These are phyloP conservation scores for Aspergillus quadricinctus DNA, from an alignment of 2,329 filamentous ascomycete genomes.

Conservation along the genomic window DNA sequence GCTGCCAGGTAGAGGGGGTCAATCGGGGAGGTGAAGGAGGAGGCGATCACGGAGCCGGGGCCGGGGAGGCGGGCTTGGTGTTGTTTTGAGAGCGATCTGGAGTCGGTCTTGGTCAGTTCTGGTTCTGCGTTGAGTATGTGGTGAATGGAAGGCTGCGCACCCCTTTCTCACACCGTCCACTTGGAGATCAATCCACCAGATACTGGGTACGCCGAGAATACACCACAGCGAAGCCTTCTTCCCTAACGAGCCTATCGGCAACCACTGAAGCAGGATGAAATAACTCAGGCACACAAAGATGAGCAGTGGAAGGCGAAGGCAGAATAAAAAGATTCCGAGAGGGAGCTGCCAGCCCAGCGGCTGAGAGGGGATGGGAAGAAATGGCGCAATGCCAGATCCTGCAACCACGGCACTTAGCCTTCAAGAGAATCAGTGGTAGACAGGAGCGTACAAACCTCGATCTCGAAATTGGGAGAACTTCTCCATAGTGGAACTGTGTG, in stretches of 20 bases:
- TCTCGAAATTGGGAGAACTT: constrained; percentile 93
- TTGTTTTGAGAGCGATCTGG: constrained; percentile 65
- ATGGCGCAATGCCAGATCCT: constrained; percentile 96
- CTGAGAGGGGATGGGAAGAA: constrained; percentile 73
- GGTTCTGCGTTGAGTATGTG: neutral
- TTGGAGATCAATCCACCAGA: constrained; percentile 99
- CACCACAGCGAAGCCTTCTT: constrained; percentile 87
- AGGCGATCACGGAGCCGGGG: constrained; percentile 76
- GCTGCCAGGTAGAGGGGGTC: constrained; percentile 91
- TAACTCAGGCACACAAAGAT: constrained; percentile 64
- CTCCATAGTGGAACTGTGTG: constrained; percentile 61
- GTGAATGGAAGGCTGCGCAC: constrained; percentile 38
- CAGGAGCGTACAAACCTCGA: constrained; percentile 56
- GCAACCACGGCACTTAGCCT: constrained; percentile 4
- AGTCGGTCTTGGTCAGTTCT: neutral
- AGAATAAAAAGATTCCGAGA: constrained; percentile 68
- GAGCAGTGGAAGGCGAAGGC: constrained; percentile 75
- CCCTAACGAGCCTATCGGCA: constrained; percentile 64
- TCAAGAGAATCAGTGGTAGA: neutral
- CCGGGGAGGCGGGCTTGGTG: constrained; percentile 70
- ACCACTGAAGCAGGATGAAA: constrained; percentile 76
- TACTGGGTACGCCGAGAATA: constrained; percentile 79
- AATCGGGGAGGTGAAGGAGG: constrained; percentile 86
- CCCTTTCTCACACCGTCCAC: constrained; percentile 95
- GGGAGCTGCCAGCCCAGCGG: constrained; percentile 60